Evolutionary conservation across 805 yeast species (phyloP).

Genomic region (Yamadazyma sp.): DNA sequence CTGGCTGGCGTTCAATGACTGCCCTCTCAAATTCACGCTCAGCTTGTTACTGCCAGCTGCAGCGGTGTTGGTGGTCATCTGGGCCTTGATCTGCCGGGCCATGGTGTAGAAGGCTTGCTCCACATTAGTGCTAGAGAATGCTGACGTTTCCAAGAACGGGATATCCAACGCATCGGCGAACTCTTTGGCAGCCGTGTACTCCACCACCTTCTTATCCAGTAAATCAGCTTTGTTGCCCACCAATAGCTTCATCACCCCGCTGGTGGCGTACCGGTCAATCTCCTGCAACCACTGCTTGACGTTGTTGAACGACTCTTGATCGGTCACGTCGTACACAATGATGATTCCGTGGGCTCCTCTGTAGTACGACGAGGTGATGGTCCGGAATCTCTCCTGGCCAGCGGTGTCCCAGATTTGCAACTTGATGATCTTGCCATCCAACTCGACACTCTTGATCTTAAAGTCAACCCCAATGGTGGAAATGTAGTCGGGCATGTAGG

Average conservation of each 20-base stretch:
- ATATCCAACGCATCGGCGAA: constrained; percentile 93
- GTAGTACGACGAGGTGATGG: constrained; percentile 95
- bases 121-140: constrained; percentile 91
- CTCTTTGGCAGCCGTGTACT: constrained; percentile 93
- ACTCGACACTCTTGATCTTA: constrained; percentile 82
- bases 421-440: constrained; percentile 96
- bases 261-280: constrained; percentile 96
- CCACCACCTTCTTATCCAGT: constrained; percentile 91
- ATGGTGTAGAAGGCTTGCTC: constrained; percentile 98
- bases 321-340: constrained; percentile 96
- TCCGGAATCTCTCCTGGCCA: constrained; percentile 97
- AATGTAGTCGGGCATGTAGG: constrained; percentile 94
- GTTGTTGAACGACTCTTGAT: constrained; percentile 92
- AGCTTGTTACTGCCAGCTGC: constrained; percentile 52
- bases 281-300: constrained; percentile 99
- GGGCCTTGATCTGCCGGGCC: constrained; percentile 98
- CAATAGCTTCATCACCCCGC: constrained; percentile 91
- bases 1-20: constrained; percentile 46
- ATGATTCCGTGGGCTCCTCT: constrained; percentile 99
- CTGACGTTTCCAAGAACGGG: constrained; percentile 95
- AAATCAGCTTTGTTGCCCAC: constrained; percentile 97
- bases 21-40: constrained; percentile 73
- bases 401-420: constrained; percentile 99
- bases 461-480: constrained; percentile 98
- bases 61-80: constrained; percentile 64